Conservation (phyloP, 2,329 filamentous ascomycete genomes). For the Pseudocercospora crystallina region DNA sequence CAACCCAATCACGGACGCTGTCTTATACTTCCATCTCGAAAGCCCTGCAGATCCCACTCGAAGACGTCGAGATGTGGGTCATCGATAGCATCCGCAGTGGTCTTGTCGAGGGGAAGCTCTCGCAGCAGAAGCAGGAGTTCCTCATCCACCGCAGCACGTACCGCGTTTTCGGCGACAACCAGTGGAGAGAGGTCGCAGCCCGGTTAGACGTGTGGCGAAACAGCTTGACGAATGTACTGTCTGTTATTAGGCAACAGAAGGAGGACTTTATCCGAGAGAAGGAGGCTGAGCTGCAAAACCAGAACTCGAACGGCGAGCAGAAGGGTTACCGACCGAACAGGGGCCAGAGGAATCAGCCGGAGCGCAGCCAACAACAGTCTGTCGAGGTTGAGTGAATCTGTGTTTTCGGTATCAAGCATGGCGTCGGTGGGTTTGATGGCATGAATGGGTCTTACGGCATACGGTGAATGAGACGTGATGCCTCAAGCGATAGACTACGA, state of each 20-base stretch:
- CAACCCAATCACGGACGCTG: slow-evolving; percentile 75
- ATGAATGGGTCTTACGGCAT: too few relatives aligned
- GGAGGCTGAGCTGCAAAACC: slow-evolving; percentile 52
- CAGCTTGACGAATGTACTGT: slow-evolving; percentile 75
- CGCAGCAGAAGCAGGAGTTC: slow-evolving; percentile 89
- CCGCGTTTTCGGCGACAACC: slow-evolving; percentile 94
- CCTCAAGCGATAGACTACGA: too few relatives aligned
- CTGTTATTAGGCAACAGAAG: slow-evolving; percentile 77
- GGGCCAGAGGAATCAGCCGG: slow-evolving; percentile 26
- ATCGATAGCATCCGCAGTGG: slow-evolving; percentile 97
- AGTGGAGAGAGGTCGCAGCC: slow-evolving; percentile 93
- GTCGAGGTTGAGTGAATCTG: slow-evolving; percentile 30
- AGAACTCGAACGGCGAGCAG: slow-evolving; percentile 13
- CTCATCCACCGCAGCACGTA: slow-evolving; percentile 94
- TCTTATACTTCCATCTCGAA: slow-evolving; percentile 83
- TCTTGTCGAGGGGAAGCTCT: slow-evolving; percentile 93
- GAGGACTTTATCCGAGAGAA: slow-evolving; percentile 72
- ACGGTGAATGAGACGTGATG: too few relatives aligned
- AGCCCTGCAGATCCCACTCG: slow-evolving; percentile 75
- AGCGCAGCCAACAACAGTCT: slow-evolving; percentile 18
- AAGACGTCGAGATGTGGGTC: slow-evolving; percentile 96
- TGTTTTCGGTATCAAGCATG: slow-evolving; percentile 12
- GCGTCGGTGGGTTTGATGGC: slow-evolving; percentile 11
- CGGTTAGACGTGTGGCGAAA: slow-evolving; percentile 88
- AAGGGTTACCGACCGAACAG: slow-evolving; percentile 29